Conservation (phyloP, 148 eudicot species). For the Silene uniflora region DNA sequence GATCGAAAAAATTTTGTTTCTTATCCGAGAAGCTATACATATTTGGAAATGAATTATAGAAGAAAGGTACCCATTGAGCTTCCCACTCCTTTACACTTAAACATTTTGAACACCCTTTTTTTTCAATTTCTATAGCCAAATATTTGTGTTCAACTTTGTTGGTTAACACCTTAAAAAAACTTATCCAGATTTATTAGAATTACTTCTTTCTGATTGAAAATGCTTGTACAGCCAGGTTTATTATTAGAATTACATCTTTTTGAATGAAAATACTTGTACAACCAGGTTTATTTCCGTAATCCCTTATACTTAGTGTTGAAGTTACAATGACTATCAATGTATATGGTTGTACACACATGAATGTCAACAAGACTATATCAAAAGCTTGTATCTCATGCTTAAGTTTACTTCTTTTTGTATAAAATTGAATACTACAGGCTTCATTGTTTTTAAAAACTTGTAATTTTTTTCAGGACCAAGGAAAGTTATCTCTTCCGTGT, state of each 20-base stretch:
- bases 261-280: neutral
- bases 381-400: neutral
- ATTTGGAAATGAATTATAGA: constrained; percentile 13
- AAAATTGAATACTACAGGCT: constrained; percentile 1
- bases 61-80: constrained; percentile 6
- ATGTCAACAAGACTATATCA: neutral
- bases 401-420: neutral
- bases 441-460: neutral
- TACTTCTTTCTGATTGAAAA: neutral
- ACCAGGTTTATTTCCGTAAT: neutral
- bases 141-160: constrained; percentile 3
- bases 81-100: neutral
- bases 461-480: constrained; percentile 1
- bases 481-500: neutral
- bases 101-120: neutral
- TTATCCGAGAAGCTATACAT: constrained; percentile 15
- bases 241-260: neutral
- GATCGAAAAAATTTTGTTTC: constrained; percentile 1
- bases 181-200: neutral
- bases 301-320: neutral
- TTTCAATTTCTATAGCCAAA: neutral
- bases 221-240: neutral
- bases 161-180: neutral
- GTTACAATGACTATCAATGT: neutral
- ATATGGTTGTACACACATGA: neutral